Conservation (phyloP, 495 filamentous ascomycete genomes). For the Penicillium paradoxum region DNA sequence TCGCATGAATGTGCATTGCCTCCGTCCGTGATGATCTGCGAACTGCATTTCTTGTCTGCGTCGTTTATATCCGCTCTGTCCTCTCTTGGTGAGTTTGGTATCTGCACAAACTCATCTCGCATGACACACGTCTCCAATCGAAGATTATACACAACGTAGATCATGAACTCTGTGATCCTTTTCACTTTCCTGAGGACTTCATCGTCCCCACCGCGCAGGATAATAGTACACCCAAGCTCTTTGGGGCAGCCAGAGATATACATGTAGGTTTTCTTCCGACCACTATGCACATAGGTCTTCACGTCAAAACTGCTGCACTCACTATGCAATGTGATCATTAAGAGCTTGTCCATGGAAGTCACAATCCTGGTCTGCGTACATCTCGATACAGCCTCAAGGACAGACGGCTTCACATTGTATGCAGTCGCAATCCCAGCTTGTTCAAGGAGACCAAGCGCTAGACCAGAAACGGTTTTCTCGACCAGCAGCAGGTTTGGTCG, state of each 20-base stretch:
- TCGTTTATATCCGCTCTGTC: constrained; percentile 18
- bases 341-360: constrained; percentile 91
- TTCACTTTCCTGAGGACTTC: constrained; percentile 73
- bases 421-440: constrained; percentile 86
- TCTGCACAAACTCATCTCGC: constrained; percentile 88
- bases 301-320: constrained; percentile 83
- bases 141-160: constrained; percentile 96
- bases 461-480: constrained; percentile 82
- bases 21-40: not conserved
- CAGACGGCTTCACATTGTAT: constrained; percentile 93
- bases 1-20: not conserved
- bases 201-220: constrained; percentile 76
- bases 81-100: constrained; percentile 59
- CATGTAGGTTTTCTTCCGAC: constrained; percentile 88
- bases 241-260: constrained; percentile 90
- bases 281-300: constrained; percentile 83
- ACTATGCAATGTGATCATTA: constrained; percentile 73
- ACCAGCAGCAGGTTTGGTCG: constrained; percentile 81
- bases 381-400: constrained; percentile 89
- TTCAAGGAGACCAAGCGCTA: constrained; percentile 81
- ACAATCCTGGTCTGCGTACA: constrained; percentile 88
- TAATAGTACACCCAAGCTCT: constrained; percentile 93
- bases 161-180: constrained; percentile 95
- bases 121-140: constrained; percentile 95
- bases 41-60: not conserved